Conservation (phyloP, 2,329 filamentous ascomycete genomes). For the Aspergillus amoenus region DNA sequence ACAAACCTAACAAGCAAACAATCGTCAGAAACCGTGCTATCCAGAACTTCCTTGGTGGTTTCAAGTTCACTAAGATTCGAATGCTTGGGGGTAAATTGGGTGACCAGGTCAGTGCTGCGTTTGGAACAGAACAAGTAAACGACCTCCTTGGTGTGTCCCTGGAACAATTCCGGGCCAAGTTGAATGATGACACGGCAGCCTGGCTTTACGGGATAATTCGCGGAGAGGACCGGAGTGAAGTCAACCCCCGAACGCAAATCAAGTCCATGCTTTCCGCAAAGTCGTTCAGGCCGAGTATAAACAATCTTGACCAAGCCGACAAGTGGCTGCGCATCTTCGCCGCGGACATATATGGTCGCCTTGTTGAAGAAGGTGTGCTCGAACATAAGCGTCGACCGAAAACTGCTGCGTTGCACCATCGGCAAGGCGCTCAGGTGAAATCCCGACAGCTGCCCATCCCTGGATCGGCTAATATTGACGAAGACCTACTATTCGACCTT, state of each 20-base stretch:
- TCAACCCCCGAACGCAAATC: conserved; percentile 87
- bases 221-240: conserved; percentile 82
- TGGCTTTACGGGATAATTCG: conserved; percentile 86
- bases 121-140: conserved; percentile 75
- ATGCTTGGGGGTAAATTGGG: conserved; percentile 95
- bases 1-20: conserved; percentile 93
- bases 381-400: conserved; percentile 85
- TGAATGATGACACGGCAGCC: conserved; percentile 79
- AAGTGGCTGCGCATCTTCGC: conserved; percentile 90
- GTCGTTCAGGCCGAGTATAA: conserved; percentile 84
- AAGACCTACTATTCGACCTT: conserved; percentile 70
- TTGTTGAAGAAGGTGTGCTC: conserved; percentile 86
- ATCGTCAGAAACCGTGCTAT: conserved; percentile 86
- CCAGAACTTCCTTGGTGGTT: conserved; percentile 72
- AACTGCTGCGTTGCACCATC: conserved; percentile 80
- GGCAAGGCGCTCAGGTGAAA: conserved; percentile 69
- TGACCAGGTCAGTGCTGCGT: conserved; percentile 77
- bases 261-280: conserved; percentile 98
- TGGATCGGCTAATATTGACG: conserved; percentile 69
- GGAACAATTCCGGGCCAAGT: conserved; percentile 71
- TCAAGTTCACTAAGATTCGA: conserved; percentile 93
- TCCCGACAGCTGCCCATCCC: conserved; percentile 78
- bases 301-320: conserved; percentile 71
- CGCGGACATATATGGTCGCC: conserved; percentile 83
- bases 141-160: conserved; percentile 72